Evolutionary conservation across 2,329 filamentous ascomycete genomes (phyloP), one percentile per base, ranked within the genome.

Genomic region (Arthrobotrys sinensis): DNA sequence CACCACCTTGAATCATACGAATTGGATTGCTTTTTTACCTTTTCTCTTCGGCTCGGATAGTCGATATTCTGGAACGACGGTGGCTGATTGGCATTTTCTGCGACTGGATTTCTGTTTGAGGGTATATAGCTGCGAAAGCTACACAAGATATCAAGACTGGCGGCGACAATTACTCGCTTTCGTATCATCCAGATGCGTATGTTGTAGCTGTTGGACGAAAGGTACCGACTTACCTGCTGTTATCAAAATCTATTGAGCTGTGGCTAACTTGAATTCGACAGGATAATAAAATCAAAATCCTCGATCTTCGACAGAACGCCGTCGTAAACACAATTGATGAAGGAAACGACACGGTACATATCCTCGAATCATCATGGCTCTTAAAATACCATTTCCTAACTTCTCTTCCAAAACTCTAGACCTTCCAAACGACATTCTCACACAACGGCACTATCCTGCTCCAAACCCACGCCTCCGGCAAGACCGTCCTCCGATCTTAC

Each of bases 361-460:
- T n/a, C 10, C 21, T 16, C 24, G 24, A 28, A 28, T 28, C 24
- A 28, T 4, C 24, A 2, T 55, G 11, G 1, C 81, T 85, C 38
- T 82, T 83, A 40, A 83, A 32, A 84, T 34, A 66, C 43, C 6
- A 4, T 48, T 10, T 50, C 14, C 34, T 67, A 75, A 78, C 36
- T 24, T 19, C 11, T 19, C 34, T 24, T 76, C 81, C 38, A 78
- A 75, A 80, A 11, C 80, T 84, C 2, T 85, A 87, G 80, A 87
- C 86, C 62, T 88, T 88, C 80, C 86, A 87, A 77, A 85, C 86
- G 81, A 83, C 85, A 57, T 88, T 88, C 81, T 86, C 86, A 53
- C 87, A 87, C 82, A 83, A 84, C 3, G 87, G 87, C 40, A 83
- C 84, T 4, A 84, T 87, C 75, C 82, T 88, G 38, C 86, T 87